Conservation (phyloP, 2,329 filamentous ascomycete species). For the Aspergillus fructus region DNA sequence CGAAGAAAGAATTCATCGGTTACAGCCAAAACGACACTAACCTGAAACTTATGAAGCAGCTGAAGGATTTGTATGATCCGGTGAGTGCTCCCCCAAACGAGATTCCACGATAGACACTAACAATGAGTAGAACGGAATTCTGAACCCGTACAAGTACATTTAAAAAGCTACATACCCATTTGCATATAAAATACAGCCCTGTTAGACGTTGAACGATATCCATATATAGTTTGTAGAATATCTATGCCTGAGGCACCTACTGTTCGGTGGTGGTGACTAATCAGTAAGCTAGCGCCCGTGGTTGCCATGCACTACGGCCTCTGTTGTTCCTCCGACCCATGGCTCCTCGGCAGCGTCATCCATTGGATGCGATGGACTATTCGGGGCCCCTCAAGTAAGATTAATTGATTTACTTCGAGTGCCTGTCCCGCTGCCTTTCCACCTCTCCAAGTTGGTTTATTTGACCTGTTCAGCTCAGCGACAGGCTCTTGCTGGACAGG, state of each 20-base stretch:
- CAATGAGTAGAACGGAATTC: conserved; percentile 77
- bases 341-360: conserved; percentile 17
- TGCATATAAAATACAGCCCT: background rate
- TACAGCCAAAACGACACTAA: conserved; percentile 89
- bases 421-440: conserved; percentile 6
- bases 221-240: background rate
- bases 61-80: conserved; percentile 92
- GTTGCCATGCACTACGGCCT: conserved; percentile 27
- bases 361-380: conserved; percentile 20
- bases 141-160: conserved; percentile 99
- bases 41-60: conserved; percentile 87
- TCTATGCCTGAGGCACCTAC: background rate
- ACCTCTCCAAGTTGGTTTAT: conserved; percentile 7
- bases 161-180: conserved; percentile 22
- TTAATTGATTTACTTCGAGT: conserved; percentile 6
- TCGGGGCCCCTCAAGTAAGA: conserved; percentile 4
- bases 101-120: conserved; percentile 16
- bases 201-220: background rate
- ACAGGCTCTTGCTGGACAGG: conserved; percentile 11
- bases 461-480: conserved; percentile 17
- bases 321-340: conserved; percentile 18
- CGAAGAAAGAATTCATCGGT: conserved; percentile 93
- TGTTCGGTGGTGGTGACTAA: background rate
- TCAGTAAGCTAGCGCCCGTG: conserved; percentile 11
- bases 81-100: conserved; percentile 54